Conservation (phyloP, 768 basidiomycete species). For the Mycena pura region DNA sequence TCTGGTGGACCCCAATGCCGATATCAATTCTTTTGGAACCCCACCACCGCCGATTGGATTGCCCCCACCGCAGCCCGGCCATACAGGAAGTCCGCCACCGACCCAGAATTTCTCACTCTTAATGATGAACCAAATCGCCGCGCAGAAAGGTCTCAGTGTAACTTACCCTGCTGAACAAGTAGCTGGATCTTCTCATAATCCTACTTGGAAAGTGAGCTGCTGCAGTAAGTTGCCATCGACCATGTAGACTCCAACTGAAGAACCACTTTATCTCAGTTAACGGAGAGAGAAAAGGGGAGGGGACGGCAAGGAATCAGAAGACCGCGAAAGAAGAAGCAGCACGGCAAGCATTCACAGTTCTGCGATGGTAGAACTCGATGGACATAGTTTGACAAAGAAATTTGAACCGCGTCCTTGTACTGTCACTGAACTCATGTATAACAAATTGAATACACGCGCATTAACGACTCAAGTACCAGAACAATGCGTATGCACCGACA, state of each 20-base stretch:
- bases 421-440: not conserved
- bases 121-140: conserved; percentile 10
- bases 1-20: conserved; percentile 57
- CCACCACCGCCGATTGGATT: conserved; percentile 10
- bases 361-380: conserved; percentile 53
- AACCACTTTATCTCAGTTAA: conserved; percentile 48
- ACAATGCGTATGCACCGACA: conserved; percentile 66
- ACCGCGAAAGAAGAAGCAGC: conserved; percentile 75
- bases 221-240: conserved; percentile 47
- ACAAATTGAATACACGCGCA: not conserved
- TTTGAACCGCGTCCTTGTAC: not conserved
- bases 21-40: conserved; percentile 28
- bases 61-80: conserved; percentile 15
- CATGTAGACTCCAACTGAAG: not conserved
- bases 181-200: conserved; percentile 59
- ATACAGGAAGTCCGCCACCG: conserved; percentile 2
- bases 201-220: conserved; percentile 64
- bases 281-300: conserved; percentile 53
- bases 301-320: conserved; percentile 65
- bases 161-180: conserved; percentile 52
- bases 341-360: conserved; percentile 54
- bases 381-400: not conserved
- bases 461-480: conserved; percentile 54
- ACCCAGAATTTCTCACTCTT: conserved; percentile 57
- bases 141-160: conserved; percentile 40